These are phyloP conservation scores for Podospora australis DNA, from an alignment of 495 filamentous ascomycete genomes.

Conservation along the genomic window DNA sequence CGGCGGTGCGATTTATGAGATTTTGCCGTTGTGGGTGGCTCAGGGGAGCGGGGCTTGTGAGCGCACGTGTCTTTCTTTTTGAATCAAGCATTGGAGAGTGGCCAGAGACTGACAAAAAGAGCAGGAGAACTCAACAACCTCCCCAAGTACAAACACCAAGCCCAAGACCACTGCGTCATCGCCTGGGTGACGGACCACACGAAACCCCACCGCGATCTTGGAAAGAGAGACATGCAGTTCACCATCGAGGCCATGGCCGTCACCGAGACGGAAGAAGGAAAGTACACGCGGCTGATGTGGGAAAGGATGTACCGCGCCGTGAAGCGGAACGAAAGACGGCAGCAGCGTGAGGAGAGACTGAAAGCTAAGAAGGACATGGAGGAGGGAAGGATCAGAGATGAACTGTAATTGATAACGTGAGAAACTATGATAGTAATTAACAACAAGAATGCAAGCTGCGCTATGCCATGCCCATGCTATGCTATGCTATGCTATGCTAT, in stretches of 20 bases:
- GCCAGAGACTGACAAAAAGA: conserved; percentile 2
- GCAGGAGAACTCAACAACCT: conserved; percentile 26
- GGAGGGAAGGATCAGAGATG: conserved; percentile 18
- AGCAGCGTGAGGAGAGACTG: conserved; percentile 21
- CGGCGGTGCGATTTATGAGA: conserved; percentile 26
- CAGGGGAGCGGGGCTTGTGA: conserved; percentile 26
- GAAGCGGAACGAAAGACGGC: conserved; percentile 20
- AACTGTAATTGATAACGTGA: conserved; percentile 9
- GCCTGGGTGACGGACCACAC: conserved; percentile 28
- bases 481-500: too few relatives aligned
- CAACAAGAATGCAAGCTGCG: not conserved
- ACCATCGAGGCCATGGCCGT: conserved; percentile 28
- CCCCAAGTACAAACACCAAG: conserved; percentile 20
- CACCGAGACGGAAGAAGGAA: conserved; percentile 25
- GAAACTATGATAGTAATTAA: not conserved
- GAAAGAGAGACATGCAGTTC: conserved; percentile 27
- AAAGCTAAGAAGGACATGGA: conserved; percentile 18
- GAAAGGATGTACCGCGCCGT: conserved; percentile 24
- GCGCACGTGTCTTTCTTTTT: conserved; percentile 16
- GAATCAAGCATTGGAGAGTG: not conserved
- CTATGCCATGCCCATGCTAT: not conserved
- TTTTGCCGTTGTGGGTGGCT: conserved; percentile 28
- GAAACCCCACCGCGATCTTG: conserved; percentile 24
- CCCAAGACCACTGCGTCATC: conserved; percentile 21
- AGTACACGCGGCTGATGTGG: conserved; percentile 26